Evolutionary conservation across 495 filamentous ascomycete genomes (phyloP).

Genomic region (Penicillium daleae): DNA sequence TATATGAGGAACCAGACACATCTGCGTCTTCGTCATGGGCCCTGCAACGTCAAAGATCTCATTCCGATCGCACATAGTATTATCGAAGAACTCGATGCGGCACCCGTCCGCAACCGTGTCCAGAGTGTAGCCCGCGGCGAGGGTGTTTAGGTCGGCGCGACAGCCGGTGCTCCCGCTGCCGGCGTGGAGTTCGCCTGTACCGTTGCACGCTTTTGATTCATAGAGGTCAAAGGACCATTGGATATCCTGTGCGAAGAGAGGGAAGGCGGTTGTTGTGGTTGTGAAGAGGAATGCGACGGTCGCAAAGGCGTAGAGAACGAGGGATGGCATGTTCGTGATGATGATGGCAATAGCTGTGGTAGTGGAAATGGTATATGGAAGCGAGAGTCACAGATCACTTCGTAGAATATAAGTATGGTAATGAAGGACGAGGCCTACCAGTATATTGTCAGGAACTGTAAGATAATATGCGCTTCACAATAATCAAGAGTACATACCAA

Average conservation of each 20-base stretch:
- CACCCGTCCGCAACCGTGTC: conserved; percentile 26
- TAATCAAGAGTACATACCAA: background rate
- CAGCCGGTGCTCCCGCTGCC: conserved; percentile 35
- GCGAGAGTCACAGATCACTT: background rate
- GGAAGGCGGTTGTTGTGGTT: conserved; percentile 24
- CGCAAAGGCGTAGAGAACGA: background rate
- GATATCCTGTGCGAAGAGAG: conserved; percentile 23
- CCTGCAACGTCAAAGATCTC: conserved; percentile 24
- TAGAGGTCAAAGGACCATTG: conserved; percentile 35
- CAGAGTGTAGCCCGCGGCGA: conserved; percentile 30
- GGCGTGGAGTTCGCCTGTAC: conserved; percentile 20
- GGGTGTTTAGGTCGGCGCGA: conserved; percentile 28
- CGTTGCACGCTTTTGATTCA: conserved; percentile 24
- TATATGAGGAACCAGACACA: conserved; percentile 19
- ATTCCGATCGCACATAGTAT: conserved; percentile 34
- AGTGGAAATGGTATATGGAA: background rate
- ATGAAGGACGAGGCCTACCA: background rate
- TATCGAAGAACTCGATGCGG: conserved; percentile 33
- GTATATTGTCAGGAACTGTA: background rate
- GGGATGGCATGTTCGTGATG: conserved; percentile 6
- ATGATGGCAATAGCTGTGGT: background rate
- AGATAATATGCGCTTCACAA: background rate
- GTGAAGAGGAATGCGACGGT: conserved; percentile 11
- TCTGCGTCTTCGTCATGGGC: conserved; percentile 13
- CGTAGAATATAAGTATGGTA: background rate